Evolutionary conservation across 495 filamentous ascomycete species (phyloP).

Genomic region (Neohortaea acidophila): DNA sequence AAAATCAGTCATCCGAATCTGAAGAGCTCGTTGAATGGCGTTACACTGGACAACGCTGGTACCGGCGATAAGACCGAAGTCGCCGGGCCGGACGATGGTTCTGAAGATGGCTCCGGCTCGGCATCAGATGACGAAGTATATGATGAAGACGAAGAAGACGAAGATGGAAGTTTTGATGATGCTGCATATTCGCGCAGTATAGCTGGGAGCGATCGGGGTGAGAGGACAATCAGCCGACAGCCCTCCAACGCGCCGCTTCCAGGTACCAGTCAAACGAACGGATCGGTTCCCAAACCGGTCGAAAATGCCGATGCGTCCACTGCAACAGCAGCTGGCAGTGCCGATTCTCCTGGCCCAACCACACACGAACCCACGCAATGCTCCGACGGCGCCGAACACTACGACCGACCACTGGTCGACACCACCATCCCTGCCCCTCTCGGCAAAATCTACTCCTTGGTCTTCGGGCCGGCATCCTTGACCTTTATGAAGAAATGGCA

Average conservation of each 20-base stretch:
- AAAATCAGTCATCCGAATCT: slow-evolving; percentile 86
- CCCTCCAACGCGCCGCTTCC: slow-evolving; percentile 37
- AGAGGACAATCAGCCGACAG: slow-evolving; percentile 46
- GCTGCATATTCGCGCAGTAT: slow-evolving; percentile 40
- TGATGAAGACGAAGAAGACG: slow-evolving; percentile 48
- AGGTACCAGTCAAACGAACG: slow-evolving; percentile 15
- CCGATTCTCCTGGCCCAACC: slow-evolving; percentile 76
- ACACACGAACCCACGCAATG: slow-evolving; percentile 76
- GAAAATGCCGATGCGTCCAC: slow-evolving; percentile 40
- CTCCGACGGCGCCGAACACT: slow-evolving; percentile 58
- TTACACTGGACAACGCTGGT: slow-evolving; percentile 58
- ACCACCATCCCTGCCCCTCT: slow-evolving; percentile 76
- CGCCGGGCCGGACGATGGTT: slow-evolving; percentile 44
- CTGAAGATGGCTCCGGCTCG: slow-evolving; percentile 36
- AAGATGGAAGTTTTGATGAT: slow-evolving; percentile 46
- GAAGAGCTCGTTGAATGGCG: slow-evolving; percentile 76
- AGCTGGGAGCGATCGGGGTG: slow-evolving; percentile 42
- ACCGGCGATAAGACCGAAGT: slow-evolving; percentile 85
- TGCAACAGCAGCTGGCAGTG: slow-evolving; percentile 33
- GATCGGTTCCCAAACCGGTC: slow-evolving; percentile 30
- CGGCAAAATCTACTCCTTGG: slow-evolving; percentile 75
- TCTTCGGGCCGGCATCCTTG: slow-evolving; percentile 68
- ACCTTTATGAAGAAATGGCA: slow-evolving; percentile 75
- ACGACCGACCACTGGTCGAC: slow-evolving; percentile 71
- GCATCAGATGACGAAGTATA: slow-evolving; percentile 46